These are phyloP conservation scores for Camellia granthamiana DNA, from an alignment of 148 eudicot species.

Conservation along the genomic window DNA sequence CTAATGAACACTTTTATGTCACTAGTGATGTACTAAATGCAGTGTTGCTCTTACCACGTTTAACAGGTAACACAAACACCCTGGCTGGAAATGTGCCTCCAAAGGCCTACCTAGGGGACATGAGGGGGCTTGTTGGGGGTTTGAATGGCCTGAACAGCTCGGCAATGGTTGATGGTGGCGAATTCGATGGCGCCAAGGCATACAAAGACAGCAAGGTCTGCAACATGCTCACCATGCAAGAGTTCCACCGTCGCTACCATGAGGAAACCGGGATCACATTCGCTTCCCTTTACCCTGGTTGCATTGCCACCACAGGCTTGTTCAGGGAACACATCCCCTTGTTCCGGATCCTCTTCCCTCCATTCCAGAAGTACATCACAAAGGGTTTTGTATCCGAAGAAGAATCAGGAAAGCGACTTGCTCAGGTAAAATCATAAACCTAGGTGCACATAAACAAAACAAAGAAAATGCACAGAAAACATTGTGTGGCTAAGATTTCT, in stretches of 20 bases:
- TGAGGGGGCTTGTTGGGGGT: slow-evolving; percentile 80
- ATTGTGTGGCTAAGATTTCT: too few relatives aligned
- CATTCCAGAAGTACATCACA: slow-evolving; percentile 92
- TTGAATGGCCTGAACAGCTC: slow-evolving; percentile 70
- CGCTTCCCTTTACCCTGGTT: slow-evolving; percentile 94
- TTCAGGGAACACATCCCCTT: slow-evolving; percentile 83
- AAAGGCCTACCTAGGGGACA: slow-evolving; percentile 87
- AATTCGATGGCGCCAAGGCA: slow-evolving; percentile 97
- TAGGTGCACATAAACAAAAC: too few relatives aligned
- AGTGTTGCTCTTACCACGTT: background rate
- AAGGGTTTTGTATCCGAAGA: slow-evolving; percentile 93
- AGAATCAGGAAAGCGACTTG: slow-evolving; percentile 84
- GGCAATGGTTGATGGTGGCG: slow-evolving; percentile 89
- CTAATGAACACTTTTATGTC: background rate
- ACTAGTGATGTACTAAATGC: background rate
- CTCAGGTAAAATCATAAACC: slow-evolving; percentile 51
- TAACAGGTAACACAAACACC: slow-evolving; percentile 85
- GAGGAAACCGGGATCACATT: slow-evolving; percentile 84
- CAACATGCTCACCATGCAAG: slow-evolving; percentile 99
- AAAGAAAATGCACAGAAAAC: too few relatives aligned
- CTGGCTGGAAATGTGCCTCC: slow-evolving; percentile 98
- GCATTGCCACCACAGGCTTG: slow-evolving; percentile 90
- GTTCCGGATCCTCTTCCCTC: slow-evolving; percentile 85
- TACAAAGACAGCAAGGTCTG: slow-evolving; percentile 99
- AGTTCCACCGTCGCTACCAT: slow-evolving; percentile 80